phyloP scores from a whole-genome alignment of 768 basidiomycete genomes.

The Boletus vinaceobasis region DNA sequence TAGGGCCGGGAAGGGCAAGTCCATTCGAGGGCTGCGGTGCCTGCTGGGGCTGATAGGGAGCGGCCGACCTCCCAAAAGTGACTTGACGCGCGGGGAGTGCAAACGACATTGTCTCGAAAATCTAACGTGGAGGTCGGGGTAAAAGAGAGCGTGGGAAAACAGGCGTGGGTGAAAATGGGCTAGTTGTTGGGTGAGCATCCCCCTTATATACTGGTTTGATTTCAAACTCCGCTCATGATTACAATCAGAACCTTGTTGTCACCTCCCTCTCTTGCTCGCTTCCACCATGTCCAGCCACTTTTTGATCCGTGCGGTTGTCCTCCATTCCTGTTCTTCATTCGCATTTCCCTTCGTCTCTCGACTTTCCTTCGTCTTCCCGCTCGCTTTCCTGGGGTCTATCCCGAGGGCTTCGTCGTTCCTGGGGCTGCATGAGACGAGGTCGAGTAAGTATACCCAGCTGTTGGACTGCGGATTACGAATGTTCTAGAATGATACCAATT shows the following conservation, averaged over 20 bases:
- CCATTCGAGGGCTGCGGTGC: slow-evolving; percentile 44
- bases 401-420: neutral
- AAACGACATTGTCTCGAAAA: slow-evolving; percentile 44
- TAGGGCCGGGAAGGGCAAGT: slow-evolving; percentile 52
- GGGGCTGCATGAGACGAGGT: neutral
- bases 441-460: neutral
- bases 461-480: slow-evolving; percentile 16
- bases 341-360: neutral
- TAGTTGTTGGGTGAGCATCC: slow-evolving; percentile 10
- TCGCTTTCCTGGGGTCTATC: neutral
- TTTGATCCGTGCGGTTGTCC: slow-evolving; percentile 12
- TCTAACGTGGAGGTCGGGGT: slow-evolving; percentile 19
- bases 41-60: slow-evolving; percentile 41
- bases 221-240: slow-evolving; percentile 32
- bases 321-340: neutral
- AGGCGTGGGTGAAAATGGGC: slow-evolving; percentile 25
- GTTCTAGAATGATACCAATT: slow-evolving; percentile 26
- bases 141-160: slow-evolving; percentile 28
- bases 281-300: slow-evolving; percentile 17
- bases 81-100: slow-evolving; percentile 76
- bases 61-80: slow-evolving; percentile 67
- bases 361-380: neutral
- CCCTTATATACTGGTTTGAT: slow-evolving; percentile 26
- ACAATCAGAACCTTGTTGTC: slow-evolving; percentile 9
- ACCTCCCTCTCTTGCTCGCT: slow-evolving; percentile 23